Conservation (phyloP, 192 early-diverging fungal genomes). For the Gaertneriomyces semiglobifer region DNA sequence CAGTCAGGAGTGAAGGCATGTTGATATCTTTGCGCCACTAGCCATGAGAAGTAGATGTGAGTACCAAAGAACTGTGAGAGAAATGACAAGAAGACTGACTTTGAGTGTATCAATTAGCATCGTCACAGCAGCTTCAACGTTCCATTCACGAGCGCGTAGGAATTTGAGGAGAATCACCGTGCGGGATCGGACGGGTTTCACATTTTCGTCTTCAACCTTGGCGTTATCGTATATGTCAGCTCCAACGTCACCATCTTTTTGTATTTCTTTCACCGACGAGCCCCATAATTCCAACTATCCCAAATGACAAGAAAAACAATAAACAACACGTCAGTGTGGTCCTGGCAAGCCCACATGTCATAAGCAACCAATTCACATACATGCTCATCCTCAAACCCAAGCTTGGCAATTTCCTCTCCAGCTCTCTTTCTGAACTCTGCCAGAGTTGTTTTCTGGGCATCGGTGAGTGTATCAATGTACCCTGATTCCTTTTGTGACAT, state of each 20-base stretch:
- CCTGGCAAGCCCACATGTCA: neutral
- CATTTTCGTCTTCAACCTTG: neutral
- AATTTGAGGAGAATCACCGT: slow-evolving; percentile 35
- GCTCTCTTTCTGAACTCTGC: neutral
- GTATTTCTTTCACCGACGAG: slow-evolving; percentile 3
- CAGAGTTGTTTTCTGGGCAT: slow-evolving; percentile 6
- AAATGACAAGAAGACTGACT: neutral
- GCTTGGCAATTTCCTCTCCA: slow-evolving; percentile 3
- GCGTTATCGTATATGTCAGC: too few species aligned
- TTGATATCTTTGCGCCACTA: slow-evolving; percentile 39
- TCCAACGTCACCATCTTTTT: neutral
- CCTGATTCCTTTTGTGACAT: neutral
- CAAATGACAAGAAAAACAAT: neutral
- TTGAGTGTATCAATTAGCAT: slow-evolving; percentile 32
- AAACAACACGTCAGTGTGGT: neutral
- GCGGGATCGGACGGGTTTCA: slow-evolving; percentile 5
- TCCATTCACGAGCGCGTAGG: slow-evolving; percentile 34
- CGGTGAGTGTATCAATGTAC: slow-evolving; percentile 6
- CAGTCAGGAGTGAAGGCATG: slow-evolving; percentile 6
- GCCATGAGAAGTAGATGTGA: neutral
- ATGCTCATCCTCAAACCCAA: slow-evolving; percentile 13
- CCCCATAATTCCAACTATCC: slow-evolving; percentile 17
- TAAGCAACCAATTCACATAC: neutral
- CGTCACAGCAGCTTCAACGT: slow-evolving; percentile 20
- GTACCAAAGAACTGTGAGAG: neutral